A percentile compares a stretch with the other conserved stretches of the same genome.
These are phyloP conservation scores for Dactylonectria estremocensis DNA, from an alignment of 2,329 filamentous ascomycete genomes.

Conservation along the genomic window DNA sequence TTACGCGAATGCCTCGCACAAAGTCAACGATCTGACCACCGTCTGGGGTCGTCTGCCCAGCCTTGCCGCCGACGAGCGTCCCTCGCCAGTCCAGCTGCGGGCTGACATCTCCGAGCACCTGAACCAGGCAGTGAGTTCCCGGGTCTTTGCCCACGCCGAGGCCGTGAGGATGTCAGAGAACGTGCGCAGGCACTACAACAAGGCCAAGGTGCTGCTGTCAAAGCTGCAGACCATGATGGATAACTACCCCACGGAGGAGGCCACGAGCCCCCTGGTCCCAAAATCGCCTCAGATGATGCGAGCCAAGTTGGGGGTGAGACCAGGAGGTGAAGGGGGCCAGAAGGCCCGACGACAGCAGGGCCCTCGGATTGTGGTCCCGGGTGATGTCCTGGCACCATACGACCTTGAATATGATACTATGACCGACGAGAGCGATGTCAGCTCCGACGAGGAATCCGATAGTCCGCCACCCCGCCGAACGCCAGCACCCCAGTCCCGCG, in stretches of 20 bases:
- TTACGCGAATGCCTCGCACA: slow-evolving; percentile 69
- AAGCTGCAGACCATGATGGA: slow-evolving; percentile 74
- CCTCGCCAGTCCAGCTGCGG: slow-evolving; percentile 66
- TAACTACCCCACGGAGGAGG: slow-evolving; percentile 70
- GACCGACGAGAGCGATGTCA: slow-evolving; percentile 67
- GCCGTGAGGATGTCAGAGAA: slow-evolving; percentile 75
- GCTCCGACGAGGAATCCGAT: slow-evolving; percentile 66
- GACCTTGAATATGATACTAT: slow-evolving; percentile 75
- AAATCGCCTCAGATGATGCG: slow-evolving; percentile 70
- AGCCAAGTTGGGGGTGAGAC: slow-evolving; percentile 63
- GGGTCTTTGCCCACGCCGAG: slow-evolving; percentile 73
- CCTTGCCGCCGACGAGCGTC: slow-evolving; percentile 63
- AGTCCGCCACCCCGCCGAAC: slow-evolving; percentile 56
- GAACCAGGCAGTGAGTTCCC: slow-evolving; percentile 67
- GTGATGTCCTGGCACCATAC: slow-evolving; percentile 76
- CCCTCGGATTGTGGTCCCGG: slow-evolving; percentile 75
- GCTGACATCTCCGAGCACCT: slow-evolving; percentile 73
- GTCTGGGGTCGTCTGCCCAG: slow-evolving; percentile 70
- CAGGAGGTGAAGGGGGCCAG: slow-evolving; percentile 61
- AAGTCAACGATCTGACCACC: slow-evolving; percentile 70
- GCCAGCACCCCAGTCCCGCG: slow-evolving; percentile 59
- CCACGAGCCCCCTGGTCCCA: slow-evolving; percentile 65
- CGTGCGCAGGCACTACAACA: slow-evolving; percentile 73
- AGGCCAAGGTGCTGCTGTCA: slow-evolving; percentile 70
- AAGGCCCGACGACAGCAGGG: slow-evolving; percentile 63